These are phyloP conservation scores for Penicillium sp. DNA, from an alignment of 2,329 filamentous ascomycete genomes.

Conservation along the genomic window DNA sequence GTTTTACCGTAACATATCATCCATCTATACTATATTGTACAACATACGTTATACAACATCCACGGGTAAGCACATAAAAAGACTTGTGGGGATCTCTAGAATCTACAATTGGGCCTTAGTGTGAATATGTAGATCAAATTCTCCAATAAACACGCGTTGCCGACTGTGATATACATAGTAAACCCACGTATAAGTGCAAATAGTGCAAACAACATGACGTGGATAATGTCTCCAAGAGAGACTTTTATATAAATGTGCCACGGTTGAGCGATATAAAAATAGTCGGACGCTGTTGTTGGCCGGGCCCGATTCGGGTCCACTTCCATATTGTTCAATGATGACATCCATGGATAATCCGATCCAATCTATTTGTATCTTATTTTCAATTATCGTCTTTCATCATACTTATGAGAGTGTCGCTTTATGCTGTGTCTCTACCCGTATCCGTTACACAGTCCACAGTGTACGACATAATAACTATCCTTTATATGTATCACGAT, in stretches of 20 bases:
- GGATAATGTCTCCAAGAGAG: not conserved
- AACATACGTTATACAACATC: not conserved
- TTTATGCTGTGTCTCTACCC: not conserved
- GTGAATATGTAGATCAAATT: not conserved
- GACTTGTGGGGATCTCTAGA: constrained; percentile 5
- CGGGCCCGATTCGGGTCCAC: not conserved
- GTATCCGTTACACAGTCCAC: not conserved
- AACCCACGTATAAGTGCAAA: not conserved
- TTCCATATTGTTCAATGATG: constrained; percentile 1
- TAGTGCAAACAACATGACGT: not conserved
- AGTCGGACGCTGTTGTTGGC: not conserved
- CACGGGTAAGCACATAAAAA: not conserved
- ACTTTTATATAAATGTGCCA: not conserved
- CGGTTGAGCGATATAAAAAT: constrained; percentile 1
- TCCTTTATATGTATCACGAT: not conserved
- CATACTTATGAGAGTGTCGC: not conserved
- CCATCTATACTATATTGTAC: not conserved
- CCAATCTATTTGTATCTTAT: not conserved
- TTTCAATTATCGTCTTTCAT: not conserved
- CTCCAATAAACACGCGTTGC: constrained; percentile 8
- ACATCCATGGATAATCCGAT: not conserved
- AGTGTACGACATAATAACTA: not conserved
- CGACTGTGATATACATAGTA: not conserved
- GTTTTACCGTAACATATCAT: not conserved
- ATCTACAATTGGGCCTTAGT: not conserved